These are phyloP conservation scores for Cantharellus cinnabarinus DNA, from an alignment of 768 basidiomycete genomes.

Conservation along the genomic window DNA sequence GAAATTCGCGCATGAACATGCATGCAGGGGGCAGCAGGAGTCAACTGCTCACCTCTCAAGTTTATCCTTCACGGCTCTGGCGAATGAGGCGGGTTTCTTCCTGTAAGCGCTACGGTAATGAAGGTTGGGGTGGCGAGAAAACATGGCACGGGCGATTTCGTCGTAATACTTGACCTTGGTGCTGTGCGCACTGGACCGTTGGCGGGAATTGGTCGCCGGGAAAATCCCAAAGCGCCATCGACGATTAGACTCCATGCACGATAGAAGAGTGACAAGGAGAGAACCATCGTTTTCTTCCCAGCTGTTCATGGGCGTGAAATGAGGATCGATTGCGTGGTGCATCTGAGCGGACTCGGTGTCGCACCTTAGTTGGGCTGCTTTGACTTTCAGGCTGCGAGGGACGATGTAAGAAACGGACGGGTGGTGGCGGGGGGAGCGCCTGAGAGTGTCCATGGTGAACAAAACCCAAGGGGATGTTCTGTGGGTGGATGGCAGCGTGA, in stretches of 20 bases:
- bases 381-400: too few species aligned
- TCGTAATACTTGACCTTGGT: slow-evolving; percentile 6
- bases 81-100: slow-evolving; percentile 2
- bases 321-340: too few species aligned
- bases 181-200: neutral
- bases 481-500: too few species aligned
- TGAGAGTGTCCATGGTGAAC: too few species aligned
- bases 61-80: slow-evolving; percentile 5
- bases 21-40: neutral
- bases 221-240: slow-evolving; percentile 6
- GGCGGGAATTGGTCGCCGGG: neutral
- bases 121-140: slow-evolving; percentile 1
- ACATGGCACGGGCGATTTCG: slow-evolving; percentile 7
- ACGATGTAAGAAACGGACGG: too few species aligned
- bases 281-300: neutral
- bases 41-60: slow-evolving; percentile 2
- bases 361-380: too few species aligned
- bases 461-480: too few species aligned
- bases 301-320: neutral
- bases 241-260: slow-evolving; percentile 2
- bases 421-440: too few species aligned
- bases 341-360: too few species aligned
- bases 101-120: slow-evolving; percentile 1
- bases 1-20: neutral
- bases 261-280: neutral